Evolutionary conservation across 2,329 filamentous ascomycete genomes (phyloP), one percentile per base, ranked within the genome.

Genomic region (Venturia effusa): DNA sequence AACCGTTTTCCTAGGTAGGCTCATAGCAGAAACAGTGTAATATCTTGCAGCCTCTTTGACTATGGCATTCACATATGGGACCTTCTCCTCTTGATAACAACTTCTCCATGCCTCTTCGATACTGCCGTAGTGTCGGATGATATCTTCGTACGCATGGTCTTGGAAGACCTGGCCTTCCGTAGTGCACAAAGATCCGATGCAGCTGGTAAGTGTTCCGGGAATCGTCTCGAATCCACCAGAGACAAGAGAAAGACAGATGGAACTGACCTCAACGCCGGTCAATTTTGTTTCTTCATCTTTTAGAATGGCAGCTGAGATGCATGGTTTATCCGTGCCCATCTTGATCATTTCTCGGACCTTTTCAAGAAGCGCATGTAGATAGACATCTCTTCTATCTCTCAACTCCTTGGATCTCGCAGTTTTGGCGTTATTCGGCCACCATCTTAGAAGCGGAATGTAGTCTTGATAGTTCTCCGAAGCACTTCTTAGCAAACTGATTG

Each of bases 171-270:
- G 80, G 0, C 81, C 80, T 67, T 79, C 77, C 0, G 72, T 70
- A 0, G 79, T 82, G 1, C 74, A 77, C 0, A 83, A 71, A 0
- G 79, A 81, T 1, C 80, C 80, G 51, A 83, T 78, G 55, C 77
- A 79, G 5, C 77, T 79, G 0, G 80, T 82, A n/a, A 83, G 66
- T 0, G 80, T 83, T 0, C 80, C 80, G 0, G 81, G 80, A 57
- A 83, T 82, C 0, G 80, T 83, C 67, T 83, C 81, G 60, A 83
- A 83, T 0, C 80, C 81, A 13, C 81, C 81, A 24, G 78, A 81
- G 0, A 83, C 80, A 1, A 83, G 73, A 0, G 78, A 81, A 0
- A 83, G 70, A 66, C 81, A 83, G 48, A 83, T 83, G 0, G 78
- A 82, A 1, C 76, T 78, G 19, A 83, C 80, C 68, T 83, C 81